Evolutionary conservation across 1,284 basidiomycete species (phyloP).

Genomic region (Meira miltonrushii): DNA sequence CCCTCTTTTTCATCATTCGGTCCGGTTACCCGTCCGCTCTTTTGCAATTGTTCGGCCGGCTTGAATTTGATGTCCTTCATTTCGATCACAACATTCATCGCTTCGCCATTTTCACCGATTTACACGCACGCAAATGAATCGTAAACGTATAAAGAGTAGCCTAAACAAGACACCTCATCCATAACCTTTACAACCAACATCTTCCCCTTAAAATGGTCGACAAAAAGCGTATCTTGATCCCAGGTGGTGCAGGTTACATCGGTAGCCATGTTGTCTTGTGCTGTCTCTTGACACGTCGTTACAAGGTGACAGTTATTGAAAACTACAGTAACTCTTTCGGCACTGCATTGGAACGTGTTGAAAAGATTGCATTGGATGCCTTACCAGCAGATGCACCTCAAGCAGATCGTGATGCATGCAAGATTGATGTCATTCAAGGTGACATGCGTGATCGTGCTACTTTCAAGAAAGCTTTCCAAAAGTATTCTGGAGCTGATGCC

Average conservation of each 20-base stretch:
- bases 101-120: too few relatives aligned
- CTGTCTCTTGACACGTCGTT: slow-evolving; percentile 77
- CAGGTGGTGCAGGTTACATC: slow-evolving; percentile 55
- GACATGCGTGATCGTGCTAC: slow-evolving; percentile 42
- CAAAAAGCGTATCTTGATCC: slow-evolving; percentile 48
- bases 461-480: slow-evolving; percentile 37
- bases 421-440: slow-evolving; percentile 62
- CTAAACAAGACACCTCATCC: too few relatives aligned
- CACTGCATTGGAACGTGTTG: slow-evolving; percentile 66
- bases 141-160: too few relatives aligned
- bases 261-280: slow-evolving; percentile 86
- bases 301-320: slow-evolving; percentile 63
- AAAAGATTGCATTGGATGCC: slow-evolving; percentile 68
- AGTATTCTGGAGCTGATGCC: slow-evolving; percentile 37
- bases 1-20: too few relatives aligned
- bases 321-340: slow-evolving; percentile 79
- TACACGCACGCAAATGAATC: too few relatives aligned
- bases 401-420: slow-evolving; percentile 64
- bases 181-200: background rate
- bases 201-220: slow-evolving; percentile 1
- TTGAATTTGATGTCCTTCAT: too few relatives aligned
- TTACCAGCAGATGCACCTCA: slow-evolving; percentile 65
- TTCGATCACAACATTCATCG: too few relatives aligned
- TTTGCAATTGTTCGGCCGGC: too few relatives aligned
- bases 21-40: too few relatives aligned